Evolutionary conservation across 768 basidiomycete species (phyloP), one percentile per base, ranked within the genome.

Genomic region (Phanerochaete carnosa): DNA sequence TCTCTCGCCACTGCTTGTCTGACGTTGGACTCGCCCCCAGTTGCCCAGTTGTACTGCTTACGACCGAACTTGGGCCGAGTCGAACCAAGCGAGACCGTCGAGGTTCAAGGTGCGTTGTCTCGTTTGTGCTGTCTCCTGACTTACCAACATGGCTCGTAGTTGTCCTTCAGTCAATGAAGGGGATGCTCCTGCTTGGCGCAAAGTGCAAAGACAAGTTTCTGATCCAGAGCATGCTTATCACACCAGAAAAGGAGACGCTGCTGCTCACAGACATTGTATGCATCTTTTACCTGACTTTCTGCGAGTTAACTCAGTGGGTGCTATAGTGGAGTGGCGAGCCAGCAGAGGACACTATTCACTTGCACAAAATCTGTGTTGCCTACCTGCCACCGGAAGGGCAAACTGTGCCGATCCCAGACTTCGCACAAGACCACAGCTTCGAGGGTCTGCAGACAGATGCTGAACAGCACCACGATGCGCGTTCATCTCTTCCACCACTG

Each of bases 201-300:
- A 98, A 98, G 79, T 99, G 97, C 88, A 95, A 95, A 74, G 97
- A 99, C 85, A 99, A 99, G 80, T 99, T 99, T 75, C 82, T 99
- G 58, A 94, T 99, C 56, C 97, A 98, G 75, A 96, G 92, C 69
- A 96, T 93, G 26, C 74, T 90, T 72, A 95, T 99, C 74, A 89
- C 93, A 1, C 80, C 88, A 30, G 95, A 96, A 65, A 93, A 92
- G 74, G 93, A 94, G 78, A 82, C 83, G 49, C 76, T 88, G 72
- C 73, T 89, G 15, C 76, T 95, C 35, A 78, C 83, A 62, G 96
- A 98, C 63, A 87, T 98, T 68, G 96, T 97, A 72, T 72, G 95
- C 37, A 19, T 19, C 80, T 55, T 52, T 46, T 49, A 54, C 33
- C 30, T 55, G 16, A 19, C 11, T 19, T 43, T 7, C 16, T 8